Evolutionary conservation across 495 filamentous ascomycete genomes (phyloP).

Genomic region (Neurospora sp.): DNA sequence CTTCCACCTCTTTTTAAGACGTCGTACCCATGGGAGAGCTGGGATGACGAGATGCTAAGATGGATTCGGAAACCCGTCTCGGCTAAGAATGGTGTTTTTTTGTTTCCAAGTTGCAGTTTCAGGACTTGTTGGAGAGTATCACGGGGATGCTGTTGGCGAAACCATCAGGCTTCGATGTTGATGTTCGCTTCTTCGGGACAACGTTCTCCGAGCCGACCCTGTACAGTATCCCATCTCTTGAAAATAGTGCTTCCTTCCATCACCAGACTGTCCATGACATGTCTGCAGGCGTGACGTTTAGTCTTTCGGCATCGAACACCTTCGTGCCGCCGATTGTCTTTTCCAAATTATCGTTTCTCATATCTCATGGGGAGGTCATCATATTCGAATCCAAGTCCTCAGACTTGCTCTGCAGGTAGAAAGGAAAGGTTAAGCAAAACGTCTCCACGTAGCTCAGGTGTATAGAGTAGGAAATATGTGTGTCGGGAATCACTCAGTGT

Average conservation of each 20-base stretch:
- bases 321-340: no score
- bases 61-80: slow-evolving; percentile 18
- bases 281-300: no score
- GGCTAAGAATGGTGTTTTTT: not conserved
- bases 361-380: not conserved
- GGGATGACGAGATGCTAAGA: slow-evolving; percentile 64
- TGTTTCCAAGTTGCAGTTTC: not conserved
- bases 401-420: slow-evolving; percentile 9
- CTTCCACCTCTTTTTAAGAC: slow-evolving; percentile 72
- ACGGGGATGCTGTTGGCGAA: not conserved
- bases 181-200: not conserved
- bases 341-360: not conserved
- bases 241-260: not conserved
- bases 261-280: not conserved
- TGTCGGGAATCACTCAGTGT: not conserved
- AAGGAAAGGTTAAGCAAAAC: not conserved
- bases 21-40: slow-evolving; percentile 49
- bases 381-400: not conserved
- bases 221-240: not conserved
- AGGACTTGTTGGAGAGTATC: not conserved
- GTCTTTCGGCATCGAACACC: no score
- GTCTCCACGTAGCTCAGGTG: no score
- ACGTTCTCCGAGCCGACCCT: not conserved
- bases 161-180: not conserved
- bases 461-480: not conserved